Evolutionary conservation across 768 basidiomycete species (phyloP).

Genomic region (Cubamyces lactineus): DNA sequence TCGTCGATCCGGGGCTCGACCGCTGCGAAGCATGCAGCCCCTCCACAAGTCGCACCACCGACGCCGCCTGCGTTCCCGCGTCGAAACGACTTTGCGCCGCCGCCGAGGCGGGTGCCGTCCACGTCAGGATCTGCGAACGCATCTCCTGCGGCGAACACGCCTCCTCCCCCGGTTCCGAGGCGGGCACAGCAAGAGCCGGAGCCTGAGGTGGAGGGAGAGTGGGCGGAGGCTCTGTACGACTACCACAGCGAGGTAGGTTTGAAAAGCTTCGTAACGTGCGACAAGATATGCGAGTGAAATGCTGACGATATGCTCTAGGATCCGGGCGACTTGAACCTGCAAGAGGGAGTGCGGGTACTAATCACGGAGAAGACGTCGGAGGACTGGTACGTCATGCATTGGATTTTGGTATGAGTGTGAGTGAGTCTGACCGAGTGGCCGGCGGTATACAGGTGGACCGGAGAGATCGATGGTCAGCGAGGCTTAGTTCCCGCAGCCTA

Average conservation of each 20-base stretch:
- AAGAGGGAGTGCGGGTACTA: slow-evolving; percentile 59
- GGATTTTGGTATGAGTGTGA: neutral
- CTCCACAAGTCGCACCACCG: slow-evolving; percentile 41
- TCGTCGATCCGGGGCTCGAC: slow-evolving; percentile 50
- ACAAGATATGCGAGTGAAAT: neutral
- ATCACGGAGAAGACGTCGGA: slow-evolving; percentile 69
- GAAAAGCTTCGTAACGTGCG: too few species aligned
- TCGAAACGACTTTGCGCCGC: slow-evolving; percentile 53
- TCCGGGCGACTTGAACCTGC: slow-evolving; percentile 64
- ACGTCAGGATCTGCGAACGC: slow-evolving; percentile 16
- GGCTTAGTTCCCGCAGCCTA: slow-evolving; percentile 36
- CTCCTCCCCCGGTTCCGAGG: slow-evolving; percentile 34
- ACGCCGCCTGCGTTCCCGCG: slow-evolving; percentile 46
- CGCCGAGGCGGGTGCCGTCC: slow-evolving; percentile 48
- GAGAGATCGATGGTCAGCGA: slow-evolving; percentile 31
- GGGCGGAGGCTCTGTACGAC: slow-evolving; percentile 80
- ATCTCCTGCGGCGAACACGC: neutral
- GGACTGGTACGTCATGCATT: slow-evolving; percentile 61
- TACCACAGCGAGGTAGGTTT: slow-evolving; percentile 65
- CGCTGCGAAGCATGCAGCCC: slow-evolving; percentile 43
- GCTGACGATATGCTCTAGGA: slow-evolving; percentile 49
- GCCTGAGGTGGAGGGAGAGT: slow-evolving; percentile 57
- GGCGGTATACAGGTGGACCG: slow-evolving; percentile 34
- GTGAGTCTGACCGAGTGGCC: neutral
- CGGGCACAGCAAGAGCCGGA: slow-evolving; percentile 39